Evolutionary conservation across 2,329 filamentous ascomycete species (phyloP).

Genomic region (Fusarium chlamydosporum): DNA sequence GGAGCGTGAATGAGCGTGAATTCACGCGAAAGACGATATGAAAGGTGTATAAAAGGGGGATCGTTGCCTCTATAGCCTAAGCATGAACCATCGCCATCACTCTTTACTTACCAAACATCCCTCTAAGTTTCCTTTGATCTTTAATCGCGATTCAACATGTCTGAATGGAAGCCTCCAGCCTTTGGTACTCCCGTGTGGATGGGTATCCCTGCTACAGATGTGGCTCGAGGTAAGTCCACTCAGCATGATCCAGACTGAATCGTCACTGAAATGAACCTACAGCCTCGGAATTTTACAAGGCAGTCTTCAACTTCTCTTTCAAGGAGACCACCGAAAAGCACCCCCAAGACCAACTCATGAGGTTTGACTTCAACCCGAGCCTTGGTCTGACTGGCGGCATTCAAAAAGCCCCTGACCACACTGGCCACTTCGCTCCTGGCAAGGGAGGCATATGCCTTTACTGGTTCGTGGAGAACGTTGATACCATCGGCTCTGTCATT

Average conservation of each 20-base stretch:
- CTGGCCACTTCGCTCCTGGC: slow-evolving; percentile 46
- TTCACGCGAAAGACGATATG: neutral
- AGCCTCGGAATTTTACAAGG: slow-evolving; percentile 52
- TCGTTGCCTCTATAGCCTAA: neutral
- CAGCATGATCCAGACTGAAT: too few species aligned
- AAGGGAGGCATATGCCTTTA: slow-evolving; percentile 50
- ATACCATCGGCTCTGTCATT: slow-evolving; percentile 45
- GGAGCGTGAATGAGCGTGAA: slow-evolving; percentile 19
- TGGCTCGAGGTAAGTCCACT: slow-evolving; percentile 45
- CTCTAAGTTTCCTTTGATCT: neutral
- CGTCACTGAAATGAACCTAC: slow-evolving; percentile 3
- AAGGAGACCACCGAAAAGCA: slow-evolving; percentile 33
- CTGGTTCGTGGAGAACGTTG: slow-evolving; percentile 54
- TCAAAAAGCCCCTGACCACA: slow-evolving; percentile 47
- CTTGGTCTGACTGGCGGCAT: slow-evolving; percentile 51
- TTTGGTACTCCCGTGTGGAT: slow-evolving; percentile 52
- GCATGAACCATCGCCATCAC: slow-evolving; percentile 8
- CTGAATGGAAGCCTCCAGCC: slow-evolving; percentile 52
- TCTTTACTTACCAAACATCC: neutral
- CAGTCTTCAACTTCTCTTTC: slow-evolving; percentile 50
- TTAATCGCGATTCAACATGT: slow-evolving; percentile 27
- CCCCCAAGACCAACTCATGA: slow-evolving; percentile 35
- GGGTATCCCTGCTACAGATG: slow-evolving; percentile 50
- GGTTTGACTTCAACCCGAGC: slow-evolving; percentile 52
- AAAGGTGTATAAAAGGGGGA: slow-evolving; percentile 39